A percentile compares a stretch with the other conserved stretches of the same genome.
Conservation (phyloP, 345 rosid species). For the Murraya koenigii region DNA sequence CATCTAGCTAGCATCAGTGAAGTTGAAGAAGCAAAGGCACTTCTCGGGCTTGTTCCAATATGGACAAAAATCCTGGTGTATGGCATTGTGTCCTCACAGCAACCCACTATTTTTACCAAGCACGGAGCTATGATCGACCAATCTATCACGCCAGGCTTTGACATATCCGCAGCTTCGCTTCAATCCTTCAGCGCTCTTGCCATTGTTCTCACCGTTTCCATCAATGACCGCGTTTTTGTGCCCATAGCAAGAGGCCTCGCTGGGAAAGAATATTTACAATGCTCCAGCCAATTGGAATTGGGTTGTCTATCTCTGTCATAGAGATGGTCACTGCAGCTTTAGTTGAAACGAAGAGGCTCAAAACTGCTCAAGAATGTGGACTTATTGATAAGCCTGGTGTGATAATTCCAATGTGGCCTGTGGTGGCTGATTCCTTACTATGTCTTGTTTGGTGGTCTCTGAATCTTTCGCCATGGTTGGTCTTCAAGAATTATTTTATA, state of each 20-base stretch:
- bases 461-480: slow-evolving; percentile 61
- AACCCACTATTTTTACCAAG: slow-evolving; percentile 52
- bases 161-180: slow-evolving; percentile 55
- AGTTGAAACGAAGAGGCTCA: slow-evolving; percentile 49
- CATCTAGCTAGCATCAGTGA: slow-evolving; percentile 31
- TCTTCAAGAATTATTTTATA: slow-evolving; percentile 64
- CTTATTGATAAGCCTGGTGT: slow-evolving; percentile 38
- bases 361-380: slow-evolving; percentile 37
- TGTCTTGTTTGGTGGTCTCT: slow-evolving; percentile 40
- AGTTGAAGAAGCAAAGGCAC: slow-evolving; percentile 53
- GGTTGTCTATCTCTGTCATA: slow-evolving; percentile 40
- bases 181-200: slow-evolving; percentile 45
- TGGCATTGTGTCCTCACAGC: slow-evolving; percentile 52
- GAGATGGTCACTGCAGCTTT: slow-evolving; percentile 47
- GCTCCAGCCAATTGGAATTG: slow-evolving; percentile 68
- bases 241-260: slow-evolving; percentile 46
- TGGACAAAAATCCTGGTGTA: slow-evolving; percentile 45
- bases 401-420: slow-evolving; percentile 52
- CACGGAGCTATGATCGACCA: slow-evolving; percentile 59
- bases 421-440: slow-evolving; percentile 71
- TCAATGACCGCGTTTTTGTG: slow-evolving; percentile 48
- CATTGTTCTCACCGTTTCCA: slow-evolving; percentile 41
- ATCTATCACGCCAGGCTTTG: slow-evolving; percentile 31
- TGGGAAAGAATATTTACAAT: slow-evolving; percentile 45
- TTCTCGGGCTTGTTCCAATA: slow-evolving; percentile 45